Conservation (phyloP, 306 rosid species). For the Senna tora region DNA sequence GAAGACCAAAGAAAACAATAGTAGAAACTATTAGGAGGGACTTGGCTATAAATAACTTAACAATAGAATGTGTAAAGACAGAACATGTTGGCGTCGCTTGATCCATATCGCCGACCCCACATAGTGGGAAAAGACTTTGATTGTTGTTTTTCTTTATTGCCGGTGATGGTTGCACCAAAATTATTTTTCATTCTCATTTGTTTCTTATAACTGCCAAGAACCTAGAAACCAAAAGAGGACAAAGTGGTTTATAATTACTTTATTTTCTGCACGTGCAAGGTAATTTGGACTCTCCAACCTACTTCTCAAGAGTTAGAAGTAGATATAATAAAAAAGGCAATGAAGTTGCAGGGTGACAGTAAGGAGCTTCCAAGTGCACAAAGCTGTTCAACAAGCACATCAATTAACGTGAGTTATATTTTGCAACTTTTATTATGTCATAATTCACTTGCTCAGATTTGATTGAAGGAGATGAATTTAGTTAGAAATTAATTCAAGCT, state of each 20-base stretch:
- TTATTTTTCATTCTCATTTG: conserved; percentile 3
- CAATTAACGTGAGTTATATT: conserved; percentile 45
- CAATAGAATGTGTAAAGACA: too few relatives aligned
- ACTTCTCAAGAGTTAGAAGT: conserved; percentile 51
- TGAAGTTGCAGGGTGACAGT: conserved; percentile 36
- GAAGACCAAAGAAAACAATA: too few relatives aligned
- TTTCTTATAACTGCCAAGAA: not conserved
- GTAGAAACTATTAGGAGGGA: too few relatives aligned
- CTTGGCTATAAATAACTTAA: too few relatives aligned
- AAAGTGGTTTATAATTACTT: conserved; percentile 30
- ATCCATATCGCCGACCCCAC: too few relatives aligned
- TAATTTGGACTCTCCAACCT: conserved; percentile 56
- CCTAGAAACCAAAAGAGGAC: not conserved
- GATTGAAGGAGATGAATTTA: conserved; percentile 9
- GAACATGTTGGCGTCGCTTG: too few relatives aligned
- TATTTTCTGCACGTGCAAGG: conserved; percentile 41
- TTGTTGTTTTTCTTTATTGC: too few relatives aligned
- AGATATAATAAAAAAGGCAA: conserved; percentile 53
- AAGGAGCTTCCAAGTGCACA: conserved; percentile 34
- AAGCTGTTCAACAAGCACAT: conserved; percentile 36
- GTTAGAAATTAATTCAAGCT: conserved; percentile 4
- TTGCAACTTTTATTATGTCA: not conserved
- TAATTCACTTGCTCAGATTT: conserved; percentile 12
- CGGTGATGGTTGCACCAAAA: not conserved
- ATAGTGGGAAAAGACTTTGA: too few relatives aligned